Evolutionary conservation across 331 rosid genomes (phyloP), one percentile per base, ranked within the genome.

Genomic region (Acacia concinna): DNA sequence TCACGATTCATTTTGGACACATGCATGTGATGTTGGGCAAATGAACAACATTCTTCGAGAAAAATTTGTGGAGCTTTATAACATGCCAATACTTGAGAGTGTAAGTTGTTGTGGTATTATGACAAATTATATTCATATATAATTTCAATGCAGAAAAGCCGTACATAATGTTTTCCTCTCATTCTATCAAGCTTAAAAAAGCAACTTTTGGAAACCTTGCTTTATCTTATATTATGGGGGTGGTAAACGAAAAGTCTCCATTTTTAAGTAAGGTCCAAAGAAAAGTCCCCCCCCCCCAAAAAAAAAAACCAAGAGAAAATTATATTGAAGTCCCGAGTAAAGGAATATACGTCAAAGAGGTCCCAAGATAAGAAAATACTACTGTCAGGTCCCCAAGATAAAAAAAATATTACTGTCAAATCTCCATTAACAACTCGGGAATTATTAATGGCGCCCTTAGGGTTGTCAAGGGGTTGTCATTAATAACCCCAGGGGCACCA

Each of bases 1-100:
- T 86, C 97, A 91, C 38, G 97, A 93, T 74, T 93, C 97, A 74
- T 93, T 84, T 86, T 93, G 97, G 97, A 93, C 97, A 27, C 97
- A 93, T 83, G 94, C 94, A 5, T 84, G 97, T 84, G 97, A 93
- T 56, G 91, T 93, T 32, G 93, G 87, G 78, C 72, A 80, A 81
- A 93, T 93, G 97, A 93, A 93, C 72, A 79, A 17, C 77, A 93
- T 91, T 69, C 94, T 93, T 28, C 56, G 97, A 41, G 88, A 89
- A 86, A 83, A 88, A 32, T 89, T 91, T 89, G 92, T 93, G 81
- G 97, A 93, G 85, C 94, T 93, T 38, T 91, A 93, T 80, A 78
- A 62, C 92, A 85, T 81, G 90, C 94, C 97, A 23, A 83, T 93
- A 75, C 94, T 93, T 76, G 97, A 93, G 84, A 93, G 78, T 84